Conservation (phyloP, 306 rosid species). For the Prunus davidiana region DNA sequence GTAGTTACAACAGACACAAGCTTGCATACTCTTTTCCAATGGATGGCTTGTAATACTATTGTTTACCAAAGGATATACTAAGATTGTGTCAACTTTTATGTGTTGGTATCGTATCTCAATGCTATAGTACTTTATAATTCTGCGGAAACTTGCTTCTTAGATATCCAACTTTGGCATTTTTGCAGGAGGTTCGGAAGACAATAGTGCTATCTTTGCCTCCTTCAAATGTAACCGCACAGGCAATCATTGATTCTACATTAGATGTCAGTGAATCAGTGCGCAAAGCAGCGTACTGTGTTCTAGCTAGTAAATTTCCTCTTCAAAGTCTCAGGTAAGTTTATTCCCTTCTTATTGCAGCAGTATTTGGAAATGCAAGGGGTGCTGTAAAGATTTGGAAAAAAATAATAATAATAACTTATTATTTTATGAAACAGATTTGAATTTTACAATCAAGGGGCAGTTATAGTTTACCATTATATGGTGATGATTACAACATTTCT, state of each 20-base stretch:
- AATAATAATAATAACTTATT: no score
- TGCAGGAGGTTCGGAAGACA: conserved; percentile 92
- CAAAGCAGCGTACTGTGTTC: conserved; percentile 75
- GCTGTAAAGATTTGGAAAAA: not conserved
- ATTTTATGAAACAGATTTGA: not conserved
- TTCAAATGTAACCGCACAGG: conserved; percentile 72
- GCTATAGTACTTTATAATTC: not conserved
- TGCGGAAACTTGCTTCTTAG: not conserved
- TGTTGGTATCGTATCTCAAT: not conserved
- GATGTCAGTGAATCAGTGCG: conserved; percentile 94
- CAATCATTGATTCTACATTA: conserved; percentile 75
- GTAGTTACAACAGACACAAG: not conserved
- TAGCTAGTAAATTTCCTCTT: conserved; percentile 92
- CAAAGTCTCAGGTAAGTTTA: conserved; percentile 86
- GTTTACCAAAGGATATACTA: not conserved
- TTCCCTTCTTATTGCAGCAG: conserved; percentile 2
- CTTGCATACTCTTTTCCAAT: not conserved
- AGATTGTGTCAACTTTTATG: not conserved
- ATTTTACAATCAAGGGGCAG: not conserved
- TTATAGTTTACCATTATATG: not conserved
- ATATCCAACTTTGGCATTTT: conserved; percentile 14
- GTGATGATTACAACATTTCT: not conserved
- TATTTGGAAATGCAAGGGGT: not conserved
- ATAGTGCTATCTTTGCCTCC: conserved; percentile 87
- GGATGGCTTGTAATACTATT: not conserved